Conservation (phyloP, 768 basidiomycete species). For the Nidularia pulvinata region DNA sequence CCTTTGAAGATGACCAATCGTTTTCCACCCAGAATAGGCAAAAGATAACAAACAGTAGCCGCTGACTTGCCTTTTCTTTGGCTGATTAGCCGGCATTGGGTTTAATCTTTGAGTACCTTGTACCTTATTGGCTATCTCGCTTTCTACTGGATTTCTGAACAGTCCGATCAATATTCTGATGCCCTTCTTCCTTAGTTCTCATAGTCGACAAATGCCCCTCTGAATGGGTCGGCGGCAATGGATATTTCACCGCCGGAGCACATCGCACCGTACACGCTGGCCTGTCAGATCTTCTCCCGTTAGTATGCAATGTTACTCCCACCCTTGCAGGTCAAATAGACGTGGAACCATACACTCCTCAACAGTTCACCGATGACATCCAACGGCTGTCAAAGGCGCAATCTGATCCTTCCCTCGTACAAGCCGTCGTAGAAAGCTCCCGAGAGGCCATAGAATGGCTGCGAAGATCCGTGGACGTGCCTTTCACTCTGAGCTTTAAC, state of each 20-base stretch:
- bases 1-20: too few relatives aligned
- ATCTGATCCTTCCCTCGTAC: slow-evolving; percentile 48
- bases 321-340: slow-evolving; percentile 48
- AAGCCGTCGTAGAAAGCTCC: slow-evolving; percentile 52
- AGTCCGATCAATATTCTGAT: neutral
- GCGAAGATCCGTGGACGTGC: slow-evolving; percentile 42
- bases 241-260: slow-evolving; percentile 73
- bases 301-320: slow-evolving; percentile 47
- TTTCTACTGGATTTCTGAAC: too few relatives aligned
- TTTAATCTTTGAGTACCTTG: too few relatives aligned
- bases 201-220: slow-evolving; percentile 65
- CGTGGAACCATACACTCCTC: slow-evolving; percentile 54
- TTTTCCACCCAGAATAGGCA: too few relatives aligned
- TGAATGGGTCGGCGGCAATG: slow-evolving; percentile 70
- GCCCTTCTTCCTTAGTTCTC: slow-evolving; percentile 33
- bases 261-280: slow-evolving; percentile 64
- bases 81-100: too few relatives aligned
- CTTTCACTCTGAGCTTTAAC: slow-evolving; percentile 60
- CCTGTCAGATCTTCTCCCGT: slow-evolving; percentile 54
- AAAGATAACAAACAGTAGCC: too few relatives aligned
- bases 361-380: slow-evolving; percentile 57
- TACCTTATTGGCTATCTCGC: too few relatives aligned
- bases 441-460: slow-evolving; percentile 61
- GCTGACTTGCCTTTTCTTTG: too few relatives aligned
- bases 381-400: slow-evolving; percentile 55